phyloP scores from a whole-genome alignment of 78 protist genomes.

The Creolimax fragrantissima region DNA sequence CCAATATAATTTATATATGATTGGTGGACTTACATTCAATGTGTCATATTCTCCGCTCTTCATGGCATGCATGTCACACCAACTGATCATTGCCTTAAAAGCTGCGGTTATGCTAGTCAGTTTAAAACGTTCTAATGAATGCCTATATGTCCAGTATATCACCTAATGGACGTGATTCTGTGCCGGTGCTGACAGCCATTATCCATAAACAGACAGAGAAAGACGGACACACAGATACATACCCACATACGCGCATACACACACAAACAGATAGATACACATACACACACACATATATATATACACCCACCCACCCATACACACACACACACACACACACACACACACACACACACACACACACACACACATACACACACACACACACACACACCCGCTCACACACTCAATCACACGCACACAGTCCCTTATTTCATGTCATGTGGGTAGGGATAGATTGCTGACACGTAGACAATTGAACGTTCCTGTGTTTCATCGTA shows the following conservation, averaged over 20 bases:
- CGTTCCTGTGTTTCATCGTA: background rate
- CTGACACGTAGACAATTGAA: background rate
- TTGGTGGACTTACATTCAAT: background rate
- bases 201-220: background rate
- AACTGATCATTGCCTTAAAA: no score
- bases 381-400: background rate
- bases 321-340: constrained; percentile 18
- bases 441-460: background rate
- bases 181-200: background rate
- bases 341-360: background rate
- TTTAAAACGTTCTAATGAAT: background rate
- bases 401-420: background rate
- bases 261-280: background rate
- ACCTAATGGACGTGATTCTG: background rate
- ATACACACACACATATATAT: background rate
- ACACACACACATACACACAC: constrained; percentile 11
- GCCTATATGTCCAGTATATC: background rate
- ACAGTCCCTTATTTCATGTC: background rate
- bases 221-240: background rate
- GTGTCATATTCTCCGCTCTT: no score
- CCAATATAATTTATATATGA: background rate
- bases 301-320: background rate
- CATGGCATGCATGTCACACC: no score
- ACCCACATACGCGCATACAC: background rate
- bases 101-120: background rate